phyloP scores from a whole-genome alignment of 2,329 filamentous ascomycete species.

The Pseudogymnoascus sp. region DNA sequence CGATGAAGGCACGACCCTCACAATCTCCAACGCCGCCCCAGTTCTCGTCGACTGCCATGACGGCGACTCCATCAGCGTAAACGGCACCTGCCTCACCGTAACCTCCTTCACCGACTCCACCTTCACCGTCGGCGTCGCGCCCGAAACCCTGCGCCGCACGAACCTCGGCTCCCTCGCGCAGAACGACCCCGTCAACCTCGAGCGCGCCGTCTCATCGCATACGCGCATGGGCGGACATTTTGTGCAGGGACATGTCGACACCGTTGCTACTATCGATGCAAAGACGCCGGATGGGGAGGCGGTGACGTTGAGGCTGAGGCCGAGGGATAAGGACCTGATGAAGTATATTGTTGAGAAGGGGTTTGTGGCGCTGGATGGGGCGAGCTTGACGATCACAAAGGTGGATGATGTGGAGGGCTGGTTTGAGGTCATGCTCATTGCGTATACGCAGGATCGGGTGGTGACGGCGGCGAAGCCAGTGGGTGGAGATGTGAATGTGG shows the following conservation, averaged over 20 bases:
- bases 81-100: slow-evolving; percentile 92
- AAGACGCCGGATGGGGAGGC: slow-evolving; percentile 81
- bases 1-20: slow-evolving; percentile 83
- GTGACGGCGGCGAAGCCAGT: slow-evolving; percentile 34
- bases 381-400: slow-evolving; percentile 83
- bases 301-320: slow-evolving; percentile 74
- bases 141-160: slow-evolving; percentile 90
- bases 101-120: slow-evolving; percentile 53
- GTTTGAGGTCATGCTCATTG: slow-evolving; percentile 96
- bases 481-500: slow-evolving; percentile 30
- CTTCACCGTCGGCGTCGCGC: slow-evolving; percentile 91
- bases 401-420: slow-evolving; percentile 73
- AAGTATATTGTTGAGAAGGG: slow-evolving; percentile 94
- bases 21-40: slow-evolving; percentile 63
- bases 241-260: slow-evolving; percentile 96
- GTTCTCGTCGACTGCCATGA: slow-evolving; percentile 75
- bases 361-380: slow-evolving; percentile 88
- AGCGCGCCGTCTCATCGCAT: slow-evolving; percentile 81
- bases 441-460: slow-evolving; percentile 90
- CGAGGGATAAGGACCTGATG: slow-evolving; percentile 60
- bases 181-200: slow-evolving; percentile 74
- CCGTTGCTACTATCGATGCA: slow-evolving; percentile 65
- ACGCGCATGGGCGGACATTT: slow-evolving; percentile 98
- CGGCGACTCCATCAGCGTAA: slow-evolving; percentile 82
- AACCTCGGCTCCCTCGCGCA: slow-evolving; percentile 72